A percentile compares a stretch with the other conserved stretches of the same genome.
These are phyloP conservation scores for Pulveroboletus ridleyi DNA, from an alignment of 1,284 basidiomycete genomes.

Conservation along the genomic window DNA sequence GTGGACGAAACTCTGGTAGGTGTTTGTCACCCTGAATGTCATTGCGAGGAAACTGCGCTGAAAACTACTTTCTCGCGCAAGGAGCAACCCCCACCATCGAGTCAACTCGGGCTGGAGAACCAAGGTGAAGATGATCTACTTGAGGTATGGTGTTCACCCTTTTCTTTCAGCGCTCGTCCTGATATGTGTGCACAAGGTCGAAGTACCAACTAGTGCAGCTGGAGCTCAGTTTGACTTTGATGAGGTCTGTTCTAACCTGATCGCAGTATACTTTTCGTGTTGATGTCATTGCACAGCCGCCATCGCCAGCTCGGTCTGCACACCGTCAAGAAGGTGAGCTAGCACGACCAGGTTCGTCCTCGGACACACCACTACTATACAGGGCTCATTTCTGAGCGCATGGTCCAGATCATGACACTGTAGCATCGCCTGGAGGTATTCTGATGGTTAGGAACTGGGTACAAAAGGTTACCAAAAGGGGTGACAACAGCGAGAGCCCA, in stretches of 20 bases:
- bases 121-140: too few relatives aligned
- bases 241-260: neutral
- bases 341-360: too few relatives aligned
- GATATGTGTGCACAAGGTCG: neutral
- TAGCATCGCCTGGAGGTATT: neutral
- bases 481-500: neutral
- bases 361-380: neutral
- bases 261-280: neutral
- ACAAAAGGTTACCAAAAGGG: neutral
- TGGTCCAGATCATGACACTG: neutral
- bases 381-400: too few relatives aligned
- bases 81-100: neutral
- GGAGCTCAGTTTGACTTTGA: conserved; percentile 1
- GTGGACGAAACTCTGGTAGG: neutral
- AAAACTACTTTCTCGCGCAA: neutral
- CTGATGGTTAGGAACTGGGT: neutral
- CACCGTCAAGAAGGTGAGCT: neutral
- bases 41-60: neutral
- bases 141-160: too few relatives aligned
- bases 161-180: neutral
- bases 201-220: neutral
- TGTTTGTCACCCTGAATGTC: neutral
- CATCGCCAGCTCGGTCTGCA: neutral
- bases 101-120: neutral
- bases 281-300: conserved; percentile 6